Base-by-base conservation (phyloP, 768 basidiomycete genomes). In the Psilocybe tampanensis region DNA sequence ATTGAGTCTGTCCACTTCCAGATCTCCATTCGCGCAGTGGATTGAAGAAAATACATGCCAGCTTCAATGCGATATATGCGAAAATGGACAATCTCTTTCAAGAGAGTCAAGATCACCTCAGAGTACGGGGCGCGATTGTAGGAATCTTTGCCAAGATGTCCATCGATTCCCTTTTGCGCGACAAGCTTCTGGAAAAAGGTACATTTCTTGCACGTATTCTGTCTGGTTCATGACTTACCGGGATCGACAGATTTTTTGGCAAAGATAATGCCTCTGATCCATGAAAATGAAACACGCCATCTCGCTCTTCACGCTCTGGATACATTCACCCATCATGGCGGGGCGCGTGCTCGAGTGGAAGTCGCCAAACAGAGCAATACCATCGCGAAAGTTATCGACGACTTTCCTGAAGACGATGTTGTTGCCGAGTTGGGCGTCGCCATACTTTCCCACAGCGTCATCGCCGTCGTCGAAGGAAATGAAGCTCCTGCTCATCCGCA, bases 111-210 rank as follows among this genome's bases (percentile, higher is more conserved):
- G 68, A 68, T 1, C 80, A 82, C 65, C 76, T 81, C 22, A 77
- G 75, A 54, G 71, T 87, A 13, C 67, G 71, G 47, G 86, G 84
- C 1, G 85, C 81, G 0, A 80, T 88, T 49, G 74, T 85, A 3
- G 82, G 80, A 9, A 83, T 89, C 39, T 86, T 81, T 58, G 79
- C 84, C 11, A 84, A 83, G 62, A 83, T 88, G 81, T 86, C 77
- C 26, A 75, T 74, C 0, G 86, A 88, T 66, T 74, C 82, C 2
- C 72, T 87, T 39, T 66, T 88, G 51, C 74, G 86, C 17, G 80
- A 86, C 66, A 82, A 82, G 56, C 70, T 89, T 15, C 80, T 85
- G 61, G 72, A 78, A 42, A 77, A 77, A 75, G 86, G 86, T 86
- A 53, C 4, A 56, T 45, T 12, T 39, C 17, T 3, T 42, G 24